phyloP scores from a whole-genome alignment of 805 yeast species.

The Ogataea zsoltii region DNA sequence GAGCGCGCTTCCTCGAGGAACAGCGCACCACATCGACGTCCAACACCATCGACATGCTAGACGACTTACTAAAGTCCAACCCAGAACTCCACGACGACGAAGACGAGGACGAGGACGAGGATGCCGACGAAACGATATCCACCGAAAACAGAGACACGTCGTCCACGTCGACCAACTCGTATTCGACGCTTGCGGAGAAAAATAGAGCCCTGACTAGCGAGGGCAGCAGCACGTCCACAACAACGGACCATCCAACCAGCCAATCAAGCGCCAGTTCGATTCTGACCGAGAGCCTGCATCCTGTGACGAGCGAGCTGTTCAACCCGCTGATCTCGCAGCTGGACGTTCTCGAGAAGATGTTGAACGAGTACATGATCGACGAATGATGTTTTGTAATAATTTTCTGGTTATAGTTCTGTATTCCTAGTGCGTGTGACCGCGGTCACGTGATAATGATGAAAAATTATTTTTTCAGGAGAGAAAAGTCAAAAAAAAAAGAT shows the following conservation, averaged over 20 bases:
- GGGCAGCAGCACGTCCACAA: constrained; percentile 3
- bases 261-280: constrained; percentile 8
- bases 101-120: constrained; percentile 17
- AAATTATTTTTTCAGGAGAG: not conserved
- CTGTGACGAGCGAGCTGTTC: constrained; percentile 53
- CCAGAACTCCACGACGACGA: constrained; percentile 5
- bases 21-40: constrained; percentile 11
- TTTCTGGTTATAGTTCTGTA: not conserved
- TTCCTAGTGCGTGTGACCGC: not conserved
- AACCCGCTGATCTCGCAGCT: constrained; percentile 56
- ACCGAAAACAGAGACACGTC: constrained; percentile 13
- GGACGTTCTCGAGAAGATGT: constrained; percentile 30
- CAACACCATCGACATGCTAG: constrained; percentile 37
- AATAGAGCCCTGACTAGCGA: not conserved
- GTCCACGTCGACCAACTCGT: constrained; percentile 25
- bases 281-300: constrained; percentile 33
- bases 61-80: constrained; percentile 23
- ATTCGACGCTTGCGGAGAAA: constrained; percentile 16
- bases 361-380: constrained; percentile 22
- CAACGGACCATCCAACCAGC: not conserved
- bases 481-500: constrained; percentile 1
- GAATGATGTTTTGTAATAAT: constrained; percentile 3
- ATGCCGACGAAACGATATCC: constrained; percentile 10
- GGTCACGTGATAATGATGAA: not conserved
- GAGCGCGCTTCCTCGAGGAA: constrained; percentile 21